Percentiles rank a stretch among this genome's conserved stretches.
Conservation (phyloP, 2,329 filamentous ascomycete genomes). For the Berkeleyomyces rouxiae region DNA sequence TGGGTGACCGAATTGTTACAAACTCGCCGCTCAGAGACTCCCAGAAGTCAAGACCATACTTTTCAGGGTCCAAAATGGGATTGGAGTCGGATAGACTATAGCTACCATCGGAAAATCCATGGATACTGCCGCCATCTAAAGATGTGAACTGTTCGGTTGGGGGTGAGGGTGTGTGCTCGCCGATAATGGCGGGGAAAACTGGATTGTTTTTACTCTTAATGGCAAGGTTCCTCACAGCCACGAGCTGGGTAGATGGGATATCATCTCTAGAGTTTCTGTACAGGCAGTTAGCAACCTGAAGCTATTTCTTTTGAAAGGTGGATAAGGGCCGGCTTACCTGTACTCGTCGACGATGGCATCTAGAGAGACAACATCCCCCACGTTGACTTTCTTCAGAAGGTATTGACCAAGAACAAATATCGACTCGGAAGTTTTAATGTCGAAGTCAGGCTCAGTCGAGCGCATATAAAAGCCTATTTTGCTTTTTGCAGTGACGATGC, state of each 20-base stretch:
- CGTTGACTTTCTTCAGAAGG: conserved; percentile 33
- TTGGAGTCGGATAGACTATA: conserved; percentile 41
- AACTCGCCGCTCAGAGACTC: conserved; percentile 51
- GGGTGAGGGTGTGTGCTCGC: conserved; percentile 37
- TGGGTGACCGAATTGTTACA: conserved; percentile 42
- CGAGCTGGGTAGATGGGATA: conserved; percentile 47
- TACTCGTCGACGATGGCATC: conserved; percentile 42
- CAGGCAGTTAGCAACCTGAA: conserved; percentile 7
- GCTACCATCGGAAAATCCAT: conserved; percentile 45
- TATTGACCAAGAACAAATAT: conserved; percentile 45
- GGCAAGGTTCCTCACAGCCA: conserved; percentile 34
- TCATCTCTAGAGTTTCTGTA: conserved; percentile 37
- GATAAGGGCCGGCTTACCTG: conserved; percentile 23
- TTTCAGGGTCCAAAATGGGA: conserved; percentile 40
- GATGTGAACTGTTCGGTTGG: conserved; percentile 44
- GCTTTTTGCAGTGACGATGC: conserved; percentile 47
- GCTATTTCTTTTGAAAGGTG: neutral
- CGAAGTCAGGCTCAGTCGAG: conserved; percentile 38
- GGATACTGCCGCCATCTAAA: conserved; percentile 49
- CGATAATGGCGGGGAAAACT: conserved; percentile 43
- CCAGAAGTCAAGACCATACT: conserved; percentile 59
- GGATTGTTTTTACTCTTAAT: conserved; percentile 36
- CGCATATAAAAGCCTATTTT: conserved; percentile 47
- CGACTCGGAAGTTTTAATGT: conserved; percentile 43
- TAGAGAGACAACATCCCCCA: conserved; percentile 47